These are phyloP conservation scores for Fusarium nodosum DNA, from an alignment of 2,329 filamentous ascomycete species.

Conservation along the genomic window DNA sequence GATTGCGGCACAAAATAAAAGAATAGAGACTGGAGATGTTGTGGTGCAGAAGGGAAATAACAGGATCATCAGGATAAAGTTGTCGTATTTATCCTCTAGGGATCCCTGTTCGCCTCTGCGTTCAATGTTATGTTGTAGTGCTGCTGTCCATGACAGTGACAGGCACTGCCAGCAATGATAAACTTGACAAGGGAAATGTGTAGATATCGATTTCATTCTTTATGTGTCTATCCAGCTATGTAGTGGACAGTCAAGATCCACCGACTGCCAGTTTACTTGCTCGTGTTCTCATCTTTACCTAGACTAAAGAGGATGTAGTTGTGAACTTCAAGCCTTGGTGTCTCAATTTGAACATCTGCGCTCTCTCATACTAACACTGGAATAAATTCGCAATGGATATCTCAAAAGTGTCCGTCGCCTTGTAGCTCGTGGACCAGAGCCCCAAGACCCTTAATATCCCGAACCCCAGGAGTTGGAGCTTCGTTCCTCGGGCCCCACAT, in stretches of 20 bases:
- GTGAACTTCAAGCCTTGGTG: constrained; percentile 22
- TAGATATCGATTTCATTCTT: neutral
- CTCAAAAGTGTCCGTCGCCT: neutral
- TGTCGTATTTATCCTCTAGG: neutral
- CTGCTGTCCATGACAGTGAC: neutral
- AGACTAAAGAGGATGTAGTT: constrained; percentile 12
- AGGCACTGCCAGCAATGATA: neutral
- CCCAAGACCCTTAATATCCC: neutral
- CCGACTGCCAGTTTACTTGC: neutral
- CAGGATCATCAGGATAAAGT: neutral
- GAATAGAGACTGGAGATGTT: neutral
- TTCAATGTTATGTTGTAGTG: neutral
- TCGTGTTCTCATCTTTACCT: neutral
- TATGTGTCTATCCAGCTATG: neutral
- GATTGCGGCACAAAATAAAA: neutral
- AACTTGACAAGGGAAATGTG: neutral
- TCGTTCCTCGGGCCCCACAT: neutral
- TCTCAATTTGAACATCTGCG: constrained; percentile 1
- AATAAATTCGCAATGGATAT: neutral
- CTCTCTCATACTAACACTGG: neutral
- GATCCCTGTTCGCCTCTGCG: constrained; percentile 15
- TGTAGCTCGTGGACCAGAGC: neutral
- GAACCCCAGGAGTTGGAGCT: neutral
- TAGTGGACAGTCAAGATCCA: neutral
- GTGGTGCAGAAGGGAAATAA: neutral